Percentiles rank a stretch among this genome's conserved stretches.
phyloP scores from a whole-genome alignment of 2,329 filamentous ascomycete species.

The Beauveria sp. region DNA sequence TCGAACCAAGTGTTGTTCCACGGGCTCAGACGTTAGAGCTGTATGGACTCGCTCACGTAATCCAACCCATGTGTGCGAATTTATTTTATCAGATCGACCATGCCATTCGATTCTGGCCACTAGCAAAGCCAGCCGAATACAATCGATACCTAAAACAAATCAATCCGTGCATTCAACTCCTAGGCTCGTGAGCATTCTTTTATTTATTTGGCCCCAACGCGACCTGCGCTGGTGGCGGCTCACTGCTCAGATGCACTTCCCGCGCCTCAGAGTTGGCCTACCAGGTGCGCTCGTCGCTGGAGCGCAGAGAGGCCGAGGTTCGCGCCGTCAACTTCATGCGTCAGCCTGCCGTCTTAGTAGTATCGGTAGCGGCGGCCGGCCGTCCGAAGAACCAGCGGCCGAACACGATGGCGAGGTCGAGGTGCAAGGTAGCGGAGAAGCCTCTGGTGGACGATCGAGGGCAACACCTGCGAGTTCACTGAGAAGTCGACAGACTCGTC shows the following conservation, averaged over 20 bases:
- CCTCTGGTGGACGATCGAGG: constrained; percentile 11
- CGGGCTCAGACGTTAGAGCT: neutral
- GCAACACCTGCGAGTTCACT: constrained; percentile 3
- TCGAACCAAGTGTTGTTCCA: too few relatives aligned
- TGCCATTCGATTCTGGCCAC: constrained; percentile 12
- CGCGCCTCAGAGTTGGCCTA: neutral
- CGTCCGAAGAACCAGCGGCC: constrained; percentile 5
- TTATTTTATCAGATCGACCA: constrained; percentile 15
- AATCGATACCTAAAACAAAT: neutral
- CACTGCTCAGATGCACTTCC: constrained; percentile 7
- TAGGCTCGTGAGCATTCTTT: neutral
- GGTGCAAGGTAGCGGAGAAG: constrained; percentile 3
- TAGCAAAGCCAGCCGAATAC: neutral
- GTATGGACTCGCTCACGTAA: constrained; percentile 6
- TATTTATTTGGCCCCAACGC: neutral
- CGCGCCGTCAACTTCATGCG: constrained; percentile 1
- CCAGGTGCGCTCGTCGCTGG: constrained; percentile 6
- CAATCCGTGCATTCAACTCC: neutral
- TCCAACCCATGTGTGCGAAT: neutral
- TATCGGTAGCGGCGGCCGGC: constrained; percentile 5
- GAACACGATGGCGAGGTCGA: constrained; percentile 9
- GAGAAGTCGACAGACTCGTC: constrained; percentile 16
- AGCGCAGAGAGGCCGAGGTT: neutral
- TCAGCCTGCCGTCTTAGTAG: constrained; percentile 4
- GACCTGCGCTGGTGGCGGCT: constrained; percentile 1